phyloP scores from a whole-genome alignment of 192 early-diverging fungal species.

The Linnemannia exigua region DNA sequence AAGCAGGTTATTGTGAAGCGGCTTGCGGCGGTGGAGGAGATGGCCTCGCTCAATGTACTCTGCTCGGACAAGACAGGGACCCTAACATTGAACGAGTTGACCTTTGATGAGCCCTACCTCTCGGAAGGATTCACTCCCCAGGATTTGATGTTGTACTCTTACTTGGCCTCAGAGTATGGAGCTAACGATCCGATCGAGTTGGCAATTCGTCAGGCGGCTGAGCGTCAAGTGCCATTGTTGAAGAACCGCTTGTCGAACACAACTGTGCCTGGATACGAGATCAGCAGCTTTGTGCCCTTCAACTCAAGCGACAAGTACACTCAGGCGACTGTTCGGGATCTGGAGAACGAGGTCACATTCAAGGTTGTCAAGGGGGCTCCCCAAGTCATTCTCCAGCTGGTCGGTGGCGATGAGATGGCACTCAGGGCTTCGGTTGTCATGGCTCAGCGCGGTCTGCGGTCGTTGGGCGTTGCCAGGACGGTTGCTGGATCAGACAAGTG shows the following conservation, averaged over 20 bases:
- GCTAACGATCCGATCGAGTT: conserved; percentile 92
- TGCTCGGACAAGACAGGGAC: conserved; percentile 93
- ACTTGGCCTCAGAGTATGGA: conserved; percentile 88
- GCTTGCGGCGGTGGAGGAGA: conserved; percentile 93
- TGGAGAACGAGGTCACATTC: conserved; percentile 79
- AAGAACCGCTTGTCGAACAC: conserved; percentile 44
- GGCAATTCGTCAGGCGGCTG: conserved; percentile 87
- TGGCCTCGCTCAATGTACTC: conserved; percentile 90
- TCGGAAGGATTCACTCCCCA: conserved; percentile 75
- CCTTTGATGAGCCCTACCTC: conserved; percentile 89
- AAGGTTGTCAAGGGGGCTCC: conserved; percentile 90
- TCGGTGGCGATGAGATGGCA: conserved; percentile 65
- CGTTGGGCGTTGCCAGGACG: conserved; percentile 79
- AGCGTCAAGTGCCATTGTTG: conserved; percentile 62
- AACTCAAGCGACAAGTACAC: conserved; percentile 91
- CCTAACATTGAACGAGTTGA: conserved; percentile 90
- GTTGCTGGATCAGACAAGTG: conserved; percentile 69
- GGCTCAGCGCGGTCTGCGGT: conserved; percentile 77
- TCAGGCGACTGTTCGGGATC: conserved; percentile 83
- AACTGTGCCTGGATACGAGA: conserved; percentile 90
- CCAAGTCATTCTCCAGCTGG: conserved; percentile 73
- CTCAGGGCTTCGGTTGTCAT: conserved; percentile 67
- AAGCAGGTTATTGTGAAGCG: conserved; percentile 96
- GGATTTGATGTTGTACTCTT: conserved; percentile 87
- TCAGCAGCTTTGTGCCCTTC: conserved; percentile 88